phyloP scores from a whole-genome alignment of 2,329 filamentous ascomycete genomes.

The Aspergillus pseudoviridinutans region DNA sequence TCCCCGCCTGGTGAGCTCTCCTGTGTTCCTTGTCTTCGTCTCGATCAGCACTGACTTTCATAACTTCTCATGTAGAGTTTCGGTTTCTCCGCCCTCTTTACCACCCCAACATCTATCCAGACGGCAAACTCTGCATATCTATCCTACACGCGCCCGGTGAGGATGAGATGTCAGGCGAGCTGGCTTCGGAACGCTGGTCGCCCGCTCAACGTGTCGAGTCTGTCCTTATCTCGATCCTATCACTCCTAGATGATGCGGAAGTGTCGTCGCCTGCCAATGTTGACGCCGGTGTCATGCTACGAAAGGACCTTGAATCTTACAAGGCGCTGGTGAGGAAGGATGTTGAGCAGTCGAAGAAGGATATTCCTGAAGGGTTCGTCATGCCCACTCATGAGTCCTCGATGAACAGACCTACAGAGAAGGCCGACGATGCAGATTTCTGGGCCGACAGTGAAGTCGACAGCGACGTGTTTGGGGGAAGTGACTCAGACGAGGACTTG shows the following conservation, averaged over 20 bases:
- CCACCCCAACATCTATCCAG: conserved; percentile 90
- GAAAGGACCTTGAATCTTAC: conserved; percentile 68
- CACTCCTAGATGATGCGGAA: conserved; percentile 89
- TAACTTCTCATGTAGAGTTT: conserved; percentile 55
- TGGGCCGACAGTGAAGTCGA: conserved; percentile 70
- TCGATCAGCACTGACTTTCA: not conserved
- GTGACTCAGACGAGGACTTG: conserved; percentile 55
- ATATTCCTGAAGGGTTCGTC: conserved; percentile 73
- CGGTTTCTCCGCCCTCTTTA: conserved; percentile 75
- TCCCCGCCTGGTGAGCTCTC: conserved; percentile 61
- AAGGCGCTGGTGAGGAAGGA: conserved; percentile 64
- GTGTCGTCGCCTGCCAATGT: conserved; percentile 93
- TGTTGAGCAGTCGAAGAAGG: conserved; percentile 68
- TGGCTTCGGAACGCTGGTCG: conserved; percentile 88
- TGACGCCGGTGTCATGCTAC: conserved; percentile 81
- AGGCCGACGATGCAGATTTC: conserved; percentile 68
- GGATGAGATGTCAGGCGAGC: conserved; percentile 86
- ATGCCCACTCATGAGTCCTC: conserved; percentile 74
- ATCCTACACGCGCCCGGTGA: conserved; percentile 92
- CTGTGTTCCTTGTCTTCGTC: not conserved
- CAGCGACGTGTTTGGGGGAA: conserved; percentile 74
- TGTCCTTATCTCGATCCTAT: conserved; percentile 85
- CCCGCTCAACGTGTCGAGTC: conserved; percentile 92
- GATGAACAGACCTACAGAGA: conserved; percentile 55
- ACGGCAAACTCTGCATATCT: conserved; percentile 91